Conservation (phyloP, 192 early-diverging fungal genomes). For the Backusella parvicylindrica region DNA sequence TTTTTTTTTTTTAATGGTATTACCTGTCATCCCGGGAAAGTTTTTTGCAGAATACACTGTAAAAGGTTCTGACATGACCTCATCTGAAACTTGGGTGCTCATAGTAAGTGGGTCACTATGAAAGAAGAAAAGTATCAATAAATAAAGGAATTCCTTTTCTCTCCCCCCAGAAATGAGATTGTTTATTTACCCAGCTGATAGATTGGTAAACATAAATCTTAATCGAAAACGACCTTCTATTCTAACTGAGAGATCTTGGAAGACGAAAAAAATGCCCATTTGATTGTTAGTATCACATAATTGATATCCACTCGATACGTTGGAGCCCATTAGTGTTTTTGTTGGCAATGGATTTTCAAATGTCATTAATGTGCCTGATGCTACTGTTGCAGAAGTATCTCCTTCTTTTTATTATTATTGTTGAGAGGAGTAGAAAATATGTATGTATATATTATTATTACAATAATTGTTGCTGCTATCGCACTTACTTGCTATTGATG, state of each 20-base stretch:
- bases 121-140: neutral
- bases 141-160: neutral
- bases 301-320: constrained; percentile 15
- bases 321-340: constrained; percentile 16
- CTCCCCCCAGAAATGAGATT: neutral
- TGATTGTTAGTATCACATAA: constrained; percentile 5
- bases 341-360: constrained; percentile 18
- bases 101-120: constrained; percentile 19
- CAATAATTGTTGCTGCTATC: neutral
- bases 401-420: constrained; percentile 5
- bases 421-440: constrained; percentile 58
- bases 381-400: neutral
- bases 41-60: constrained; percentile 33
- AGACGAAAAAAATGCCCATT: constrained; percentile 65
- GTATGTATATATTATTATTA: constrained; percentile 19
- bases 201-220: constrained; percentile 62
- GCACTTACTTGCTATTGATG: constrained; percentile 17
- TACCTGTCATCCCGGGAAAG: constrained; percentile 42
- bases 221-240: constrained; percentile 70
- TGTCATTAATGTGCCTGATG: neutral
- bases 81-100: constrained; percentile 16
- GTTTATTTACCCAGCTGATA: constrained; percentile 38
- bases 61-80: constrained; percentile 23
- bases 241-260: constrained; percentile 74
- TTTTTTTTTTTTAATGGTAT: neutral